These are phyloP conservation scores for Cryphonectria radicalis DNA, from an alignment of 2,329 filamentous ascomycete species.

Conservation along the genomic window DNA sequence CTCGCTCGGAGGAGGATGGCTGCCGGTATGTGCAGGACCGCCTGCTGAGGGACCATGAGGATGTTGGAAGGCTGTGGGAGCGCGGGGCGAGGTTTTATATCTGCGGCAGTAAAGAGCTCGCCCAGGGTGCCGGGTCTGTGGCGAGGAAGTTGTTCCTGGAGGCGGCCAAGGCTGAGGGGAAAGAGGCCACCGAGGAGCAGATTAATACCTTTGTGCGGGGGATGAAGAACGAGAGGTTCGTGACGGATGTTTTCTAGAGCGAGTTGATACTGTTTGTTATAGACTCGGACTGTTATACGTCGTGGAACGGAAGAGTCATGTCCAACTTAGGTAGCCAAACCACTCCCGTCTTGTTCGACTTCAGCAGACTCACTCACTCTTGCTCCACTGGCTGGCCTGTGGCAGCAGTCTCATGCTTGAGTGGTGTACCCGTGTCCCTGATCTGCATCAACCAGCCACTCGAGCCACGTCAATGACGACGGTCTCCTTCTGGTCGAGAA, in stretches of 20 bases:
- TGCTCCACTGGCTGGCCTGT: neutral
- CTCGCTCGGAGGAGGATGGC: neutral
- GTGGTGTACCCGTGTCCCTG: neutral
- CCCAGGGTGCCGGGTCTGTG: neutral
- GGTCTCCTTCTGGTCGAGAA: neutral
- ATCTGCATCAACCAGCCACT: neutral
- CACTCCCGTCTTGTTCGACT: too few relatives aligned
- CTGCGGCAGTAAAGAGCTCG: conserved; percentile 8
- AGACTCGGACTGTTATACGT: too few relatives aligned
- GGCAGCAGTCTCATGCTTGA: neutral
- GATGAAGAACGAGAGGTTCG: conserved; percentile 22
- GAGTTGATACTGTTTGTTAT: neutral
- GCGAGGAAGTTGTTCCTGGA: conserved; percentile 12
- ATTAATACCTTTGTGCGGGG: conserved; percentile 25
- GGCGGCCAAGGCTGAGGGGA: neutral
- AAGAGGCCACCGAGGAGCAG: conserved; percentile 25
- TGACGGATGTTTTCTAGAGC: conserved; percentile 10
- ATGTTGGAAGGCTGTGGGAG: conserved; percentile 3
- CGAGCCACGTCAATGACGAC: neutral
- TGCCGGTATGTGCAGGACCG: conserved; percentile 26
- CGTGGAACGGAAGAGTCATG: neutral
- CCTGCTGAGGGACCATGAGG: conserved; percentile 7
- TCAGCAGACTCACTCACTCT: neutral
- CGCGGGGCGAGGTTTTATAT: conserved; percentile 14
- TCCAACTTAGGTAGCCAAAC: neutral